phyloP scores from a whole-genome alignment of 495 filamentous ascomycete genomes.

The Podospora fimiseda region DNA sequence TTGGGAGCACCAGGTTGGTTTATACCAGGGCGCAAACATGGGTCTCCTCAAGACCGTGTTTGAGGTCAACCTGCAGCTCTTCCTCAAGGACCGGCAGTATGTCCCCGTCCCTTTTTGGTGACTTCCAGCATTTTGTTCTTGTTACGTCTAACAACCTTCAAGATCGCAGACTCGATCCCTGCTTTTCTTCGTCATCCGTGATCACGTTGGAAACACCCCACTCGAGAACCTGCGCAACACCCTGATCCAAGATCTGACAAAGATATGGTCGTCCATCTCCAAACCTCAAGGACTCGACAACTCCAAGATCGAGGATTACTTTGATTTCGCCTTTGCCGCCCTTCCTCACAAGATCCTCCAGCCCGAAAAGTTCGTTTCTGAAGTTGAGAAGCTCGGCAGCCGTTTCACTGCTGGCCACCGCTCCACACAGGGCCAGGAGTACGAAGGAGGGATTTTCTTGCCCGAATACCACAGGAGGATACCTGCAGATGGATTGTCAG shows the following conservation, averaged over 20 bases:
- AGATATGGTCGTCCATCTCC: constrained; percentile 85
- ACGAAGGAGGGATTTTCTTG: constrained; percentile 73
- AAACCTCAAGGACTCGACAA: constrained; percentile 86
- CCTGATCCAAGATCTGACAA: constrained; percentile 78
- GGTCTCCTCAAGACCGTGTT: constrained; percentile 96
- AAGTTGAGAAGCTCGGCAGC: constrained; percentile 69
- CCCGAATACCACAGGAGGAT: constrained; percentile 94
- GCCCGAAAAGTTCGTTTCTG: constrained; percentile 80
- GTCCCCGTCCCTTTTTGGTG: constrained; percentile 27
- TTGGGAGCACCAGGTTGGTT: constrained; percentile 96
- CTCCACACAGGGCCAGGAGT: constrained; percentile 64
- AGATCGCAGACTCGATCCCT: constrained; percentile 87
- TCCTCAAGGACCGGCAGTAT: constrained; percentile 88
- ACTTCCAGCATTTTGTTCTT: background rate
- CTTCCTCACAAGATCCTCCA: constrained; percentile 95
- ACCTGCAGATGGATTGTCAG: constrained; percentile 88
- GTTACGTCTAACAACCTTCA: constrained; percentile 5
- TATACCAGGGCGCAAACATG: constrained; percentile 99
- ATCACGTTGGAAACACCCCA: constrained; percentile 87
- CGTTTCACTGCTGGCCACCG: constrained; percentile 75
- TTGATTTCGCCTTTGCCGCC: constrained; percentile 94
- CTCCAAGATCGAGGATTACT: constrained; percentile 89
- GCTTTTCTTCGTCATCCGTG: constrained; percentile 96
- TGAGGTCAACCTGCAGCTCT: constrained; percentile 94
- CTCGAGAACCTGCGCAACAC: constrained; percentile 83